Base-by-base conservation (phyloP, 2,329 filamentous ascomycete species). In the Teratosphaeria pseudoeucalypti region DNA sequence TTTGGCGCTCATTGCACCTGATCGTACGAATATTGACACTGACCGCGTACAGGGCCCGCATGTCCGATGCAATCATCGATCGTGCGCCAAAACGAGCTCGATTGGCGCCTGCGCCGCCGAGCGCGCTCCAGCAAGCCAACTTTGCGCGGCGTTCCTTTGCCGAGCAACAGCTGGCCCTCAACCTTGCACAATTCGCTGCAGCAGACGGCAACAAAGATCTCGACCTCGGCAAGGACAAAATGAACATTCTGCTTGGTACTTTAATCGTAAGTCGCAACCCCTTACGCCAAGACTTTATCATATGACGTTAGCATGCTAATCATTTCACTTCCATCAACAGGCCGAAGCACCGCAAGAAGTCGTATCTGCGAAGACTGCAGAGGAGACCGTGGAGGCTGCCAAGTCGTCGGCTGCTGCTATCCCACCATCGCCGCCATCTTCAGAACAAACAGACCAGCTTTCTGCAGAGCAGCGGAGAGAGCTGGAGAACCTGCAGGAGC, bases 81-180 rank as follows among this genome's bases (percentile, higher is more conserved):
- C 61, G 58, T 23, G 62, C 52, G 29, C 10, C 16, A 54, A 55
- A 53, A 43, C 16, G 32, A 34, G 57, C 57, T 27, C 57, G 52
- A 16, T 19, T 58, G 10, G 37, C 10, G n/a, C 14, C 57, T 6
- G 11, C n/a, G 12, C n/a, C 52, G 29, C 59, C 61, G 43, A 58
- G 63, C 57, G 60, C 63, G 12, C 64, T 71, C 26, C 61, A 68
- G 39, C 68, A 70, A 60, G 65, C 70, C 67, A 68, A 77, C 63
- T 74, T 78, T 66, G 76, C 68, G 63, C 72, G 74, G 58, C 77
- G 75, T 56, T 77, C 74, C n/a, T 73, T 88, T 23, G 78, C 81
- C 57, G 83, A 88, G 71, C 81, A 87, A 68, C 85, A 88, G 68
- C 81, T 84, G 52, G 85, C 85, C 4, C 78, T 89, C 61, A 85